Base-by-base conservation (phyloP, 2,329 filamentous ascomycete species). In the Fusarium incarnatum region DNA sequence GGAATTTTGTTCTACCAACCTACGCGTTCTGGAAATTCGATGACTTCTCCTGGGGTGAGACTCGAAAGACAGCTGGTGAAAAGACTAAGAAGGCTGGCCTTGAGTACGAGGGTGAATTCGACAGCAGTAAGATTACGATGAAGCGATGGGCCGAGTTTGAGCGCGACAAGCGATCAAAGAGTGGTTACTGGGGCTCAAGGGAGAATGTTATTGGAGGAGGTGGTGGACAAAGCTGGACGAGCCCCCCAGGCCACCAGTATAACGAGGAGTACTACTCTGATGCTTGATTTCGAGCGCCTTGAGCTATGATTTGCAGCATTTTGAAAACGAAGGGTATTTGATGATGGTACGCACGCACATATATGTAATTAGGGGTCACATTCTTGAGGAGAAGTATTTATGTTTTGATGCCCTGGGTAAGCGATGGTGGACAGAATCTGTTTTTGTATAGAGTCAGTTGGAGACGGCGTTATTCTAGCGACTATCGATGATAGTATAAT, bases 11-110 rank as follows among this genome's bases (percentile, higher is more conserved):
- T 40, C 89, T 99, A 11, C 96, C 96, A 0, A 89, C 89, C 10
- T 99, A 99, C 79, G 92, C 96, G 5, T 99, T 95, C 85, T 99
- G 96, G 96, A 98, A 99, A 83, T 99, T 99, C 79, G 96, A 99
- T 79, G 96, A 99, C 84, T 99, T 99, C 85, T 97, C 93, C 60
- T 99, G 96, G 96, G 96, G 96, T 77, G 97, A 99, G 70, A 99
- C 96, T 58, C 90, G 96, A 67, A 97, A 98, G 88, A 97, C 95
- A 42, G 93, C 91, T 0, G 94, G 94, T 28, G 95, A 97, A 77
- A 93, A 92, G 83, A 91, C 89, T 16, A 94, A 95, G 85, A 96
- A 95, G 83, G 92, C 88, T 4, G 93, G 93, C 32, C 90, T 94
- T 68, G 94, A 95, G 77, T 91, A 91, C 69, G 94, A 98, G 81